Conservation (phyloP, 169 alveolate genomes). For the Theileria parva region DNA sequence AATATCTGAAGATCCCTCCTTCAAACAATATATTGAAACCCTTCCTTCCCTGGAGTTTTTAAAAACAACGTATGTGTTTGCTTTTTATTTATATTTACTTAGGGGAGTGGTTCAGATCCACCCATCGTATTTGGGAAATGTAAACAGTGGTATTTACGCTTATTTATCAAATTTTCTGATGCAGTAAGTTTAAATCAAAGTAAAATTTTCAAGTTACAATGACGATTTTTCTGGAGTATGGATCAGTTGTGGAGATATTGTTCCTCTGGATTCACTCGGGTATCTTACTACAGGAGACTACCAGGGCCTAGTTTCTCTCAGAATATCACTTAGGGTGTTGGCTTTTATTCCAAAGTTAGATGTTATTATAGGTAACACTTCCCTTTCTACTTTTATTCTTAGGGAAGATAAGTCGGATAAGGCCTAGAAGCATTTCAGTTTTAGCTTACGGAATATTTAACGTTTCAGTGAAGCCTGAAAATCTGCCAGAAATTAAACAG, state of each 20-base stretch:
- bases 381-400: neutral
- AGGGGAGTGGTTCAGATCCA: conserved; percentile 66
- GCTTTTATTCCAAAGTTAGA: conserved; percentile 43
- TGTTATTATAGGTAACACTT: conserved; percentile 28
- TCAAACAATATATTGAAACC: conserved; percentile 6
- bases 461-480: conserved; percentile 39
- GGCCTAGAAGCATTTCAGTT: conserved; percentile 49
- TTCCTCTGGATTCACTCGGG: conserved; percentile 44
- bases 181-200: conserved; percentile 37
- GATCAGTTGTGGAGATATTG: conserved; percentile 57
- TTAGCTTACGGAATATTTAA: conserved; percentile 58
- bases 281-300: conserved; percentile 58
- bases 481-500: conserved; percentile 16
- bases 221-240: conserved; percentile 63
- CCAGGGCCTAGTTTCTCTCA: conserved; percentile 42
- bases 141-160: conserved; percentile 40
- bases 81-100: neutral
- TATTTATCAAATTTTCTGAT: conserved; percentile 61
- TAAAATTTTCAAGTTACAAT: conserved; percentile 18
- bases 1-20: conserved; percentile 17
- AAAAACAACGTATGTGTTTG: conserved; percentile 25
- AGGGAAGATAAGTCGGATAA: conserved; percentile 38
- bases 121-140: conserved; percentile 62
- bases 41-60: conserved; percentile 38
- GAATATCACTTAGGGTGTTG: conserved; percentile 38